Conservation (phyloP, 495 filamentous ascomycete species). For the Talaromyces adpressus region DNA sequence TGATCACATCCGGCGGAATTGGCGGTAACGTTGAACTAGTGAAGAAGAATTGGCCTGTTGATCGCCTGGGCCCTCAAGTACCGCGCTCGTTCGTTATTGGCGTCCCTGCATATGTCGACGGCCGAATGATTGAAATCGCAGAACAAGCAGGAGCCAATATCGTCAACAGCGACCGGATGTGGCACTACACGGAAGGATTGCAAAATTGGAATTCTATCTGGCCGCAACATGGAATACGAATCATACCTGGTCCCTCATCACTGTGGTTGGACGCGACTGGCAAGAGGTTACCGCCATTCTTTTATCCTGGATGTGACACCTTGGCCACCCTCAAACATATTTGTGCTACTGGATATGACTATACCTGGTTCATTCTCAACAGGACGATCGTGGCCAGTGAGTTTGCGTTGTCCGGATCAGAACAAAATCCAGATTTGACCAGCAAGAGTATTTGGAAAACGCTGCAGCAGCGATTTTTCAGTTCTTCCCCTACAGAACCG, state of each 20-base stretch:
- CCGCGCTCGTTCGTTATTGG: conserved; percentile 41
- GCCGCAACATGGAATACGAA: conserved; percentile 43
- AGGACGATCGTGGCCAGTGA: conserved; percentile 43
- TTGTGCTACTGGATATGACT: conserved; percentile 45
- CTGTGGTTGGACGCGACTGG: conserved; percentile 48
- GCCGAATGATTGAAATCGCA: conserved; percentile 44
- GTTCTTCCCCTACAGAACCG: conserved; percentile 29
- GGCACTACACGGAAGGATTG: conserved; percentile 49
- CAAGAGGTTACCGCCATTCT: conserved; percentile 38
- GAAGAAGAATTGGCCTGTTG: conserved; percentile 38
- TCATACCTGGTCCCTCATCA: conserved; percentile 29
- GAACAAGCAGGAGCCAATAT: conserved; percentile 35
- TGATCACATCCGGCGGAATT: conserved; percentile 42
- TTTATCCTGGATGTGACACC: conserved; percentile 44
- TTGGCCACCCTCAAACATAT: conserved; percentile 45
- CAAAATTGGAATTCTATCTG: conserved; percentile 47
- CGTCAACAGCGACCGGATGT: conserved; percentile 46
- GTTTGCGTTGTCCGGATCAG: conserved; percentile 46
- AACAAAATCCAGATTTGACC: conserved; percentile 48
- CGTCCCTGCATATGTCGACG: conserved; percentile 46
- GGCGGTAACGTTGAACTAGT: conserved; percentile 45
- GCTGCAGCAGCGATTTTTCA: conserved; percentile 36
- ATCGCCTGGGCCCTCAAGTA: conserved; percentile 37
- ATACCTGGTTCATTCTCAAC: conserved; percentile 48
- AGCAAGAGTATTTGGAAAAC: conserved; percentile 40